Evolutionary conservation across 305 asterid species (phyloP), one percentile per base, ranked within the genome.

Genomic region (Solanum hybrid): DNA sequence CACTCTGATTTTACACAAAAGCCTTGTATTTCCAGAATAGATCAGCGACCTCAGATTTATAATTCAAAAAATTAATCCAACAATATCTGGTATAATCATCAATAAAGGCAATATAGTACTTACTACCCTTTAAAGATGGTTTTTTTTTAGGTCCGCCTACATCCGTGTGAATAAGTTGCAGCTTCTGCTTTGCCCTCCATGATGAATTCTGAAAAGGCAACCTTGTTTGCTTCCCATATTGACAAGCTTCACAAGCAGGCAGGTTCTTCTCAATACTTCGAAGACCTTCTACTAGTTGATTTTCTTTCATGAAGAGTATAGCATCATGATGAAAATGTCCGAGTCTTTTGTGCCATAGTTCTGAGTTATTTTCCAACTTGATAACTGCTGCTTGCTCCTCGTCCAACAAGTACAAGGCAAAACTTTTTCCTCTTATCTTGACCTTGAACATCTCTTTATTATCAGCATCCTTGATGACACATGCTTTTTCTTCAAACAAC

Each of bases 341-440:
- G 1, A 71, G 20, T 71, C 17, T 71, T 71, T 71, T 71, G 17
- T 91, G 89, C 79, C 86, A 87, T 72, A 51, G 1, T 22, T 89
- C 31, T 17, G 84, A 35, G 51, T 22, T 75, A 71, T 36, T 87
- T 46, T 46, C 69, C 27, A 37, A 32, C 10, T n/a, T 2, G 7
- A 69, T n/a, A 27, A 89, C 56, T 16, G 35, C 26, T 17, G 1
- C 32, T 22, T 89, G 85, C 85, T 86, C 88, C 46, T 90, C 60
- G 14, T 90, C 87, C 64, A 85, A 35, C 29, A 88, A 36, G 29
- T 72, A 29, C 27, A 87, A 40, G 27, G 88, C 22, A 27, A 81
- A 90, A 6, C 38, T 82, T 35, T 88, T 88, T 11, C 85, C 71
- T 40, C 36, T 79, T 80, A 90, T 88, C 72, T 64, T 78, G 9